phyloP scores from a whole-genome alignment of 2,329 filamentous ascomycete species.

The Pseudogymnoascus sp. region DNA sequence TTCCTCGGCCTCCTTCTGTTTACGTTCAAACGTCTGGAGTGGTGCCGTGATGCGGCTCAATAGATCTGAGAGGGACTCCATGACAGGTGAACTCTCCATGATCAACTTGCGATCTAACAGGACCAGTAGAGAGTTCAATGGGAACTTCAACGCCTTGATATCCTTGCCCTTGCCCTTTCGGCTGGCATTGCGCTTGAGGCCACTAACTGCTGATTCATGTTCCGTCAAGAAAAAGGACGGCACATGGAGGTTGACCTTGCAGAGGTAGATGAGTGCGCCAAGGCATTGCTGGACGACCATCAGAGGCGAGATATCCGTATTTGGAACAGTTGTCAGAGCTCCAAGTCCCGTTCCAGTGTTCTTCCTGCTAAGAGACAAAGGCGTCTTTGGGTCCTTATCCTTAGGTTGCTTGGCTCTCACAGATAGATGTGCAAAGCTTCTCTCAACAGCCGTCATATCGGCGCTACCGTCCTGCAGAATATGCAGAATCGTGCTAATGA shows the following conservation, averaged over 20 bases:
- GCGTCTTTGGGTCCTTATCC: slow-evolving; percentile 60
- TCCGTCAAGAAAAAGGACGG: slow-evolving; percentile 90
- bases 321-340: slow-evolving; percentile 44
- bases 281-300: slow-evolving; percentile 95
- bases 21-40: slow-evolving; percentile 71
- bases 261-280: slow-evolving; percentile 74
- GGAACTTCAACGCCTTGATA: slow-evolving; percentile 74
- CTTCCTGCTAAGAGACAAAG: slow-evolving; percentile 69
- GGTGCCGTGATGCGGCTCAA: slow-evolving; percentile 84
- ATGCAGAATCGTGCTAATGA: slow-evolving; percentile 84
- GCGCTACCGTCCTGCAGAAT: slow-evolving; percentile 93
- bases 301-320: slow-evolving; percentile 84
- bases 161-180: slow-evolving; percentile 88
- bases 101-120: slow-evolving; percentile 90
- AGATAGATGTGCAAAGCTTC: slow-evolving; percentile 89
- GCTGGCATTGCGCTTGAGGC: slow-evolving; percentile 67
- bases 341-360: slow-evolving; percentile 49
- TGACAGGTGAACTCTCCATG: slow-evolving; percentile 93
- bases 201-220: slow-evolving; percentile 67
- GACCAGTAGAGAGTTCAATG: slow-evolving; percentile 81
- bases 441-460: slow-evolving; percentile 87
- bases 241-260: slow-evolving; percentile 72
- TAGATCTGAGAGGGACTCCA: slow-evolving; percentile 84
- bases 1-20: slow-evolving; percentile 66
- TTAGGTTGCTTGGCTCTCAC: slow-evolving; percentile 79